Conservation (phyloP, 176 grass and related monocot species). For the Oryza glumipatula region DNA sequence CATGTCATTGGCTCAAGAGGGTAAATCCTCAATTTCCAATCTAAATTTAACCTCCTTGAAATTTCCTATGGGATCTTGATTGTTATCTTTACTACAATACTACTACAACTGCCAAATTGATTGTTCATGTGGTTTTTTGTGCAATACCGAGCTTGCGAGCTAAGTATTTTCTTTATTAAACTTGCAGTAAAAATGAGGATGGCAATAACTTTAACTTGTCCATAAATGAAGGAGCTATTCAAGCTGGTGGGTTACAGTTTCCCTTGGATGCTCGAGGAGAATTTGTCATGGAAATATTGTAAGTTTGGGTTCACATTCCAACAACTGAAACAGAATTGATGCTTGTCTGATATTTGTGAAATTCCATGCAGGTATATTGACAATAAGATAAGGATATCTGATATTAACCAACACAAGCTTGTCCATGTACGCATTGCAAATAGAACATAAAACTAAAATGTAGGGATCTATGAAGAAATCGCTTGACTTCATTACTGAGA, state of each 20-base stretch:
- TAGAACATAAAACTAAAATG: slow-evolving; percentile 37
- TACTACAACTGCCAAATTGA: background rate
- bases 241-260: slow-evolving; percentile 62
- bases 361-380: slow-evolving; percentile 71
- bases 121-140: background rate
- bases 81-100: background rate
- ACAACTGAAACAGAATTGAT: slow-evolving; percentile 4
- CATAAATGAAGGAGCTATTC: slow-evolving; percentile 59
- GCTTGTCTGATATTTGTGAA: slow-evolving; percentile 24
- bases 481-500: background rate
- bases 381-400: slow-evolving; percentile 80
- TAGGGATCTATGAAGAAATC: slow-evolving; percentile 12
- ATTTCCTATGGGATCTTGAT: background rate
- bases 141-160: background rate
- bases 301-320: slow-evolving; percentile 32
- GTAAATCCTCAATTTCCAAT: no score
- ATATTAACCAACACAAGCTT: slow-evolving; percentile 50
- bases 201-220: slow-evolving; percentile 49
- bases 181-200: slow-evolving; percentile 56
- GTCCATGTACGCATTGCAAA: slow-evolving; percentile 69
- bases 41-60: background rate
- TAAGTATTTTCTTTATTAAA: background rate
- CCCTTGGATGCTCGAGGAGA: slow-evolving; percentile 58
- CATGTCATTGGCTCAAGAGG: no score
- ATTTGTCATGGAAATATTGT: slow-evolving; percentile 70